phyloP scores from a whole-genome alignment of 495 filamentous ascomycete species.

The Neurospora discreta region DNA sequence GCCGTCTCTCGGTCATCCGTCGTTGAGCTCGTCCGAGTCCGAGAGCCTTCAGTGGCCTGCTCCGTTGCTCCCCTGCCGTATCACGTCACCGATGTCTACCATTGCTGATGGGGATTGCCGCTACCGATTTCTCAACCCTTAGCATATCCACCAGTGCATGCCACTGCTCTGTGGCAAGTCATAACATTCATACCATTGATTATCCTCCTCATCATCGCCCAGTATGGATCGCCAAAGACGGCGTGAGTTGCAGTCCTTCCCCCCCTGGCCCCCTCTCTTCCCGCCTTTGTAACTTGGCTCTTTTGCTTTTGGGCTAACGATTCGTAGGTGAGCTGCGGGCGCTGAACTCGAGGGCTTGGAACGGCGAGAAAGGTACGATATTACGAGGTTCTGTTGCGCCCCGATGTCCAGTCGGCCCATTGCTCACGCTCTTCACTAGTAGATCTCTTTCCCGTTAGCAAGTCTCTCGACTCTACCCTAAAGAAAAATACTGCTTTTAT shows the following conservation, averaged over 20 bases:
- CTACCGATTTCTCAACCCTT: constrained; percentile 39
- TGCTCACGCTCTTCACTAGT: constrained; percentile 2
- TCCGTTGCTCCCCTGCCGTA: constrained; percentile 8
- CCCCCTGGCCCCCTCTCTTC: neutral
- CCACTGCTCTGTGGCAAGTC: constrained; percentile 12
- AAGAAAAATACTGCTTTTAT: constrained; percentile 99
- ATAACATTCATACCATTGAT: constrained; percentile 8
- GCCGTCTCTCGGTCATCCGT: neutral
- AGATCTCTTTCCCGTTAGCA: constrained; percentile 73
- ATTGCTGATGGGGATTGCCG: constrained; percentile 31
- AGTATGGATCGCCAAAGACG: constrained; percentile 78
- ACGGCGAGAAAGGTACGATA: constrained; percentile 66
- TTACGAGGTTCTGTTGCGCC: constrained; percentile 6
- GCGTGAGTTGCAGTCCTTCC: constrained; percentile 41
- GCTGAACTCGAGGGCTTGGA: constrained; percentile 78
- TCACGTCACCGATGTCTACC: constrained; percentile 36
- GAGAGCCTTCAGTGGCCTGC: constrained; percentile 6
- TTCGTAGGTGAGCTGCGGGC: constrained; percentile 72
- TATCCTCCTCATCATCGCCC: constrained; percentile 7
- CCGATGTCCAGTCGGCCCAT: neutral
- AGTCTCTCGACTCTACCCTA: constrained; percentile 85
- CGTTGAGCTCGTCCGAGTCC: neutral
- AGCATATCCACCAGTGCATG: constrained; percentile 32
- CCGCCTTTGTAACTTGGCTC: neutral
- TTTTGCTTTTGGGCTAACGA: constrained; percentile 18